A percentile compares a stretch with the other conserved stretches of the same genome.
phyloP scores from a whole-genome alignment of 2,329 filamentous ascomycete species.

The Colletotrichum endophyticum region DNA sequence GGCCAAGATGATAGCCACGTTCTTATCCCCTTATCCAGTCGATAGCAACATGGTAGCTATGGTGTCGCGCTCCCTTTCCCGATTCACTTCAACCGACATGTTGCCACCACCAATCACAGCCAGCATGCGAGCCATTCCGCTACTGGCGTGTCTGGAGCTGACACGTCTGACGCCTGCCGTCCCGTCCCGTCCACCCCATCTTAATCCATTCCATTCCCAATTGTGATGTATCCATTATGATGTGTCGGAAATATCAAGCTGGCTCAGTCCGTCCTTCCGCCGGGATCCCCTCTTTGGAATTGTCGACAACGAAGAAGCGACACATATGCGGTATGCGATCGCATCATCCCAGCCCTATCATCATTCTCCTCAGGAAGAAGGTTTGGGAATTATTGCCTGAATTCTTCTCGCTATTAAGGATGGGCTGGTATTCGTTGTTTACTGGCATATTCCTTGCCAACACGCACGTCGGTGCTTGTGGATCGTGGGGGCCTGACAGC shows the following conservation, averaged over 20 bases:
- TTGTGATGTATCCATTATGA: not conserved
- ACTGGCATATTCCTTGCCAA: not conserved
- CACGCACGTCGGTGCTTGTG: not conserved
- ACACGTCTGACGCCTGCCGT: not conserved
- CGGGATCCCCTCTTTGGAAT: not conserved
- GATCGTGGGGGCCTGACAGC: not conserved
- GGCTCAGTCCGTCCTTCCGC: not conserved
- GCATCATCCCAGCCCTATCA: not conserved
- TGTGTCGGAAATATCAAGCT: not conserved
- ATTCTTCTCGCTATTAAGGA: not conserved
- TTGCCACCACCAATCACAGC: not conserved
- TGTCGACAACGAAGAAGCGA: not conserved
- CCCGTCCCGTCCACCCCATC: not conserved
- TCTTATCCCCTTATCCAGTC: not conserved
- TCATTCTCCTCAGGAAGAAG: not conserved
- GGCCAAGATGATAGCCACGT: not conserved
- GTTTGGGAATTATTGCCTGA: not conserved
- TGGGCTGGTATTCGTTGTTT: not conserved
- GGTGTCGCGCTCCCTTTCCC: not conserved
- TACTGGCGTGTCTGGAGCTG: not conserved
- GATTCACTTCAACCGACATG: not conserved
- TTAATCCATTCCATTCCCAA: not conserved
- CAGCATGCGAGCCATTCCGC: not conserved
- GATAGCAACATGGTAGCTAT: not conserved
- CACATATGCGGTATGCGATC: not conserved